Conservation (phyloP, 1,139 yeast genomes). For the Pneumocystis carinii region DNA sequence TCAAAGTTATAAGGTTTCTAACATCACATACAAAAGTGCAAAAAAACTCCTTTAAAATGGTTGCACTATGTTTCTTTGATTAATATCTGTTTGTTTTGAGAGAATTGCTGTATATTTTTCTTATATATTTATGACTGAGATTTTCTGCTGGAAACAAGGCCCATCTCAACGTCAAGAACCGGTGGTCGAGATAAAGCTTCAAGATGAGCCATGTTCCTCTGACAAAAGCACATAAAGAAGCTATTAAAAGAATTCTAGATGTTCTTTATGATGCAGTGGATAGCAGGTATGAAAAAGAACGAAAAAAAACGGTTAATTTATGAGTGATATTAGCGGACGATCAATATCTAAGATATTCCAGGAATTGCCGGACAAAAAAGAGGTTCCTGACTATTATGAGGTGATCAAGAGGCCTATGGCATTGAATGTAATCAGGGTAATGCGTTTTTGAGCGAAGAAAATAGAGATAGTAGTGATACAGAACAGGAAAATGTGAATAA, state of each 20-base stretch:
- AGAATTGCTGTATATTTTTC: too few relatives aligned
- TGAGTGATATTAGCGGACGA: not conserved
- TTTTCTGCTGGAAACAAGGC: too few relatives aligned
- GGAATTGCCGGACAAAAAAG: slow-evolving; percentile 59
- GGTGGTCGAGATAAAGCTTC: not conserved
- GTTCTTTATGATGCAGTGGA: not conserved
- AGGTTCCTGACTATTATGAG: slow-evolving; percentile 52
- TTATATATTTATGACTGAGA: too few relatives aligned
- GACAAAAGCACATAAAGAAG: not conserved
- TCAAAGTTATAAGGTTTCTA: not conserved
- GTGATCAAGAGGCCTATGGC: slow-evolving; percentile 58
- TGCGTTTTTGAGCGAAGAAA: slow-evolving; percentile 23
- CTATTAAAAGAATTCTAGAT: not conserved
- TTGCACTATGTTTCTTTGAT: too few relatives aligned
- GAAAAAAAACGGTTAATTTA: not conserved
- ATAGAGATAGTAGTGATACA: not conserved
- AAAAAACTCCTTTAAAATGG: too few relatives aligned
- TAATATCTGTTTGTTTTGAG: too few relatives aligned
- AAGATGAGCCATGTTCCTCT: not conserved
- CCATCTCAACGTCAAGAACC: too few relatives aligned
- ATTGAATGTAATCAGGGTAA: slow-evolving; percentile 63
- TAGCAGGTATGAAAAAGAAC: not conserved
- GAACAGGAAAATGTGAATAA: not conserved
- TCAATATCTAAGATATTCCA: slow-evolving; percentile 36
- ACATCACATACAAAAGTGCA: not conserved